Base-by-base conservation (phyloP, 345 rosid species). In the Arabis alpina region DNA sequence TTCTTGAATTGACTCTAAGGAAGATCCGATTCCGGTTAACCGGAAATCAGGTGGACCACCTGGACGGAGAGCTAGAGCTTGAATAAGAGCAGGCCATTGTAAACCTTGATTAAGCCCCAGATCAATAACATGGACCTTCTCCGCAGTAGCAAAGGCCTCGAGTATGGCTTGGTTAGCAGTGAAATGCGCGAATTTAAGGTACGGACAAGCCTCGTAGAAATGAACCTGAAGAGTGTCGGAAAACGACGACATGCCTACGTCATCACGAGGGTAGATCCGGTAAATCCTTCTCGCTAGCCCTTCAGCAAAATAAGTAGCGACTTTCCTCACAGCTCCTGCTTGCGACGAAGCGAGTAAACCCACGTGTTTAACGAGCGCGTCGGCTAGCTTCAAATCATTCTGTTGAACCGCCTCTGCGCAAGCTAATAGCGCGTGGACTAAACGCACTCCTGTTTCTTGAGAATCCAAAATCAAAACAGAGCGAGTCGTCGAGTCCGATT, bases 61-160 rank as follows among this genome's bases (percentile, higher is more conserved):
- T 1, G 88, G 92, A 4, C 98, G 80, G 2, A 86, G 73, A 2
- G 98, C 97, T 4, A 93, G 83, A n/a, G 98, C 98, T 75, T 93
- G 98, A 84, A 93, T 86, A 6, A 93, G 75, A 8, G 97, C 96
- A 47, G 98, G 96, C 98, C 97, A 93, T 76, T 93, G 98, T 87
- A 93, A 81, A 28, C 98, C 98, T 50, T 87, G 87, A 11, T 85
- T 85, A 45, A 92, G 74, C 9, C 82, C 80, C 58, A 93, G 87
- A 72, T 93, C 96, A 47, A 93, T 77, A 14, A 90, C 92, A 62
- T 93, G 98, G 58, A 92, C 98, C 8, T 82, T 75, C 34, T 72
- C 78, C 3, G 82, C 81, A 16, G 79, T 75, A 2, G 74, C 83
- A 37, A 92, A 87, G 10, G 91, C 89, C 62, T 92, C 94, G 4